Evolutionary conservation across 129 eudicot species (phyloP).

Genomic region (Centella asiatica): DNA sequence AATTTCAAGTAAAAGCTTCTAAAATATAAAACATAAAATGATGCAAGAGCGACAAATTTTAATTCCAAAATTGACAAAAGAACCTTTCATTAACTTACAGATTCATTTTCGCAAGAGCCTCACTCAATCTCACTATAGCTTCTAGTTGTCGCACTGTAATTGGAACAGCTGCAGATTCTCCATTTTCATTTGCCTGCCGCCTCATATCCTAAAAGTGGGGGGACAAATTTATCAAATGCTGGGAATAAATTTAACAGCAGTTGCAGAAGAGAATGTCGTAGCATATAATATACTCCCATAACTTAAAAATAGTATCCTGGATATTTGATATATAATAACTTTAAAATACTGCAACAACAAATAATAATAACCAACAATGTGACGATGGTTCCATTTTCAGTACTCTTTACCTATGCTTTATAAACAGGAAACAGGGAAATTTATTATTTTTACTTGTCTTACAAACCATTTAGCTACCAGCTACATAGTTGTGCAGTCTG

Average conservation of each 20-base stretch:
- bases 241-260: background rate
- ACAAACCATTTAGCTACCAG: too few relatives aligned
- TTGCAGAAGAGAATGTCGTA: background rate
- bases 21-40: background rate
- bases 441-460: too few relatives aligned
- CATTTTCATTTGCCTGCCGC: slow-evolving; percentile 88
- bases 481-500: too few relatives aligned
- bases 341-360: too few relatives aligned
- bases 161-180: slow-evolving; percentile 95
- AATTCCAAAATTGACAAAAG: background rate
- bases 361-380: too few relatives aligned
- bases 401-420: too few relatives aligned
- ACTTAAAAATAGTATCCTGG: background rate
- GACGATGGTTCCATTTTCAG: too few relatives aligned
- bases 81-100: slow-evolving; percentile 53
- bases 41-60: background rate
- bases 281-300: background rate
- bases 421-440: too few relatives aligned
- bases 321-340: background rate
- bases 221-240: background rate
- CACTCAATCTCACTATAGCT: slow-evolving; percentile 92
- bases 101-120: slow-evolving; percentile 86
- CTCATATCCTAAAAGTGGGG: slow-evolving; percentile 68
- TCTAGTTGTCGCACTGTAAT: slow-evolving; percentile 98
- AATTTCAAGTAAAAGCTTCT: background rate